phyloP scores from a whole-genome alignment of 1,284 basidiomycete species.

The Inonotus hispidus region DNA sequence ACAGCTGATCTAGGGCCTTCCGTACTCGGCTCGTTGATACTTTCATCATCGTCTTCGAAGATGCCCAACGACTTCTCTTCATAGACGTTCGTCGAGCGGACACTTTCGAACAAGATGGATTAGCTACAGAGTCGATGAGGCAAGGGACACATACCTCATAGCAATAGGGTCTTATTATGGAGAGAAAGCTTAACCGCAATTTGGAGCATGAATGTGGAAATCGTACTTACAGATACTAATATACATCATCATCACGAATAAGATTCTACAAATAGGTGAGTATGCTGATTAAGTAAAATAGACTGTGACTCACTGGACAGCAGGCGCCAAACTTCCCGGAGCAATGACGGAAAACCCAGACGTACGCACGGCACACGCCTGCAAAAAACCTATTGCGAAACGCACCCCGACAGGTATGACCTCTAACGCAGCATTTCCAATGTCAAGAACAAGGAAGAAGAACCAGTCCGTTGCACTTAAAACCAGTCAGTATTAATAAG shows the following conservation, averaged over 20 bases:
- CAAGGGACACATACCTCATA: constrained; percentile 44
- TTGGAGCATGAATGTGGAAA: constrained; percentile 4
- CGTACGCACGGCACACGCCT: constrained; percentile 70
- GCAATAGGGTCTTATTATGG: constrained; percentile 56
- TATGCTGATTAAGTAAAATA: constrained; percentile 9
- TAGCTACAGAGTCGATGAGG: not conserved
- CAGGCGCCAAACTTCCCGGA: constrained; percentile 68
- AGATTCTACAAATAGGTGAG: constrained; percentile 45
- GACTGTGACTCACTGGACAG: constrained; percentile 60
- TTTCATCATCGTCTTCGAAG: constrained; percentile 49
- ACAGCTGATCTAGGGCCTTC: constrained; percentile 49
- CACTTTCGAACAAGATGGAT: constrained; percentile 35
- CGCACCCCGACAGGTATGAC: constrained; percentile 66
- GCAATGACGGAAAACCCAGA: constrained; percentile 82
- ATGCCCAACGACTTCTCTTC: constrained; percentile 85
- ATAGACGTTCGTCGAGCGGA: constrained; percentile 95
- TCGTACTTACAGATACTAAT: constrained; percentile 59
- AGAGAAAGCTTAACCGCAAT: constrained; percentile 4
- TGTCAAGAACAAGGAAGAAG: constrained; percentile 84
- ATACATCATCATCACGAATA: constrained; percentile 90
- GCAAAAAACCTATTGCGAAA: constrained; percentile 61
- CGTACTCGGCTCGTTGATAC: constrained; percentile 38
- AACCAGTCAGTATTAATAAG: not conserved
- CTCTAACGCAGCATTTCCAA: constrained; percentile 72
- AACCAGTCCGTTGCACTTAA: constrained; percentile 78